Conservation (phyloP, 1,284 basidiomycete genomes). For the Cystobasidium sp. region DNA sequence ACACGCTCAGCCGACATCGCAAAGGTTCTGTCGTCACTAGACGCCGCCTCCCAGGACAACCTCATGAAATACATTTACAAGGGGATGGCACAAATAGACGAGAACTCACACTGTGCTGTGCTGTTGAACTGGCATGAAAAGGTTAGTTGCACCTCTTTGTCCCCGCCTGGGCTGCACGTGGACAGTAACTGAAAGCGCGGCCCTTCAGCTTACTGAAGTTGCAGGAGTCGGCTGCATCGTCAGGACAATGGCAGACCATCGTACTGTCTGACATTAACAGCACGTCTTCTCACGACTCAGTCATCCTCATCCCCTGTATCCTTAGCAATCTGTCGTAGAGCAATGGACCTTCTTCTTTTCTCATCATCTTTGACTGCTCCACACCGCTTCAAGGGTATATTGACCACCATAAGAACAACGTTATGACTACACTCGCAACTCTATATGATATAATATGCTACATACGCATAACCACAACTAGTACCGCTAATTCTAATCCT, state of each 20-base stretch:
- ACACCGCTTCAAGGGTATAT: neutral
- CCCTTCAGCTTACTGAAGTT: slow-evolving; percentile 80
- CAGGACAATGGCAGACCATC: slow-evolving; percentile 93
- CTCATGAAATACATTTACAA: slow-evolving; percentile 99
- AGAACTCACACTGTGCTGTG: slow-evolving; percentile 61
- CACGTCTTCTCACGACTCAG: neutral
- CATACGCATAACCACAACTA: slow-evolving; percentile 36
- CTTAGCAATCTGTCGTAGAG: slow-evolving; percentile 15
- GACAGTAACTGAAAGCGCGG: slow-evolving; percentile 6
- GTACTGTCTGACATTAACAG: slow-evolving; percentile 66
- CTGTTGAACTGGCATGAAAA: slow-evolving; percentile 95
- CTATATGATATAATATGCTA: neutral
- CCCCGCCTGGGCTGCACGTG: neutral
- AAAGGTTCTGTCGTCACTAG: slow-evolving; percentile 72
- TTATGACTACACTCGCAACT: neutral
- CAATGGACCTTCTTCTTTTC: slow-evolving; percentile 2
- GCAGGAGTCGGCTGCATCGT: slow-evolving; percentile 97
- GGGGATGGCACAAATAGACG: slow-evolving; percentile 82
- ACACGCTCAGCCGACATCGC: slow-evolving; percentile 90
- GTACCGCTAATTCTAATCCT: slow-evolving; percentile 38
- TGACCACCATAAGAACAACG: neutral
- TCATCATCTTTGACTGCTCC: neutral
- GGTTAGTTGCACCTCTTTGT: slow-evolving; percentile 61
- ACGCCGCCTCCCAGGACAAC: slow-evolving; percentile 81
- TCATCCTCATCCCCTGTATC: neutral